Evolutionary conservation across 1,139 yeast species (phyloP).

Genomic region (Candida freyschussii): DNA sequence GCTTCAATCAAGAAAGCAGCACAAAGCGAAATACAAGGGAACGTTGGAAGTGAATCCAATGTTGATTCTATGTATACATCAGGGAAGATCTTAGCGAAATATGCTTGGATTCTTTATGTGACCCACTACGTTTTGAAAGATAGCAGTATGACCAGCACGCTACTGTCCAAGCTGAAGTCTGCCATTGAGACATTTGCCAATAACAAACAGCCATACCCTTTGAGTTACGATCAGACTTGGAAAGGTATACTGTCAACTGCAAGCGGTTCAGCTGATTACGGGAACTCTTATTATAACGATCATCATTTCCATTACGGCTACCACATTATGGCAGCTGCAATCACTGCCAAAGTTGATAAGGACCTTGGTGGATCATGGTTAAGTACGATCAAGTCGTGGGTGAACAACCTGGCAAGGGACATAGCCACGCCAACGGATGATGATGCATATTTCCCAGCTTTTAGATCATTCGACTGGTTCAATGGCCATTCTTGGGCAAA

Average conservation of each 20-base stretch:
- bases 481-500: conserved; percentile 82
- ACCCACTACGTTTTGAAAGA: conserved; percentile 54
- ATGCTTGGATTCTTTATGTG: conserved; percentile 65
- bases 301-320: conserved; percentile 83
- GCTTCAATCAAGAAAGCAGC: conserved; percentile 46
- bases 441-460: conserved; percentile 64
- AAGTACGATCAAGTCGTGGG: conserved; percentile 46
- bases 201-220: conserved; percentile 51
- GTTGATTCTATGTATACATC: conserved; percentile 73
- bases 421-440: conserved; percentile 59
- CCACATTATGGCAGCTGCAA: conserved; percentile 68
- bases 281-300: conserved; percentile 73
- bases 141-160: conserved; percentile 36
- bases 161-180: conserved; percentile 47
- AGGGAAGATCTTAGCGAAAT: conserved; percentile 71
- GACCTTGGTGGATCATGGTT: conserved; percentile 49
- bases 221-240: conserved; percentile 65
- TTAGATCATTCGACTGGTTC: conserved; percentile 73
- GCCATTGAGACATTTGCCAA: conserved; percentile 57
- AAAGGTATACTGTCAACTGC: conserved; percentile 72
- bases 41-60: conserved; percentile 54
- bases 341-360: conserved; percentile 52
- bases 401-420: conserved; percentile 59
- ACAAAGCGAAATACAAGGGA: conserved; percentile 44
- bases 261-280: conserved; percentile 53